Percentiles rank a stretch among this genome's conserved stretches.
Evolutionary conservation across 169 alveolate genomes (phyloP).

Genomic region (Neospora caninum): DNA sequence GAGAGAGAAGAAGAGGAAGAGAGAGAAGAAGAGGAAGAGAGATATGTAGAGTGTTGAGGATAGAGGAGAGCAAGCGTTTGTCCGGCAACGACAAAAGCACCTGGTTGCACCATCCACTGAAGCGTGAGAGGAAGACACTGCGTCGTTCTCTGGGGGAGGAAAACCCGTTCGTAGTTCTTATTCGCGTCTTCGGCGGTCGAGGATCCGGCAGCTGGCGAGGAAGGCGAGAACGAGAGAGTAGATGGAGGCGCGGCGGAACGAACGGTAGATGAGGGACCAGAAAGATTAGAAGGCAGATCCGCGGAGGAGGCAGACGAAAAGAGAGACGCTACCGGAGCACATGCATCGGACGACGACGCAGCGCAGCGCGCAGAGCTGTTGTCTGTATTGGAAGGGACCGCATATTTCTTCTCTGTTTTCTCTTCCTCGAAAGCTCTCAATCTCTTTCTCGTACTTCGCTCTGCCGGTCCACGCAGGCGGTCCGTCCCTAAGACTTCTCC

Average conservation of each 20-base stretch:
- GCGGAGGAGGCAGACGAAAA: not conserved
- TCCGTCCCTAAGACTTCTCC: no score
- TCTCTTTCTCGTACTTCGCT: no score
- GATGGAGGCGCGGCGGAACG: not conserved
- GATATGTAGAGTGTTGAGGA: not conserved
- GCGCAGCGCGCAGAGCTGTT: not conserved
- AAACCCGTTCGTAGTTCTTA: not conserved
- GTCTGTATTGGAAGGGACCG: not conserved
- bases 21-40: not conserved
- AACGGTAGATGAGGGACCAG: not conserved
- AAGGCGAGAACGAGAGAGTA: not conserved
- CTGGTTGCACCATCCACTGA: not conserved
- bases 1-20: not conserved
- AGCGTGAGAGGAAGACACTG: not conserved
- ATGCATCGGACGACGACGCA: not conserved
- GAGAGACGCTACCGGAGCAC: not conserved
- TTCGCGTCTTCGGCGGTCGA: not conserved
- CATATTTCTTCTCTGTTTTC: not conserved
- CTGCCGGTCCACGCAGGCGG: no score
- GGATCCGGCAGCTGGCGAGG: not conserved
- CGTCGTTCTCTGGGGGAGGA: not conserved
- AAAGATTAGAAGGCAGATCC: not conserved
- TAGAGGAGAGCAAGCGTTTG: slow-evolving; percentile 23
- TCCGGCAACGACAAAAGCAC: slow-evolving; percentile 9
- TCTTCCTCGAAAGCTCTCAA: no score